Percentiles rank a stretch among this genome's conserved stretches.
Evolutionary conservation across 2,329 filamentous ascomycete species (phyloP).

Genomic region (Xylariaceae sp.): DNA sequence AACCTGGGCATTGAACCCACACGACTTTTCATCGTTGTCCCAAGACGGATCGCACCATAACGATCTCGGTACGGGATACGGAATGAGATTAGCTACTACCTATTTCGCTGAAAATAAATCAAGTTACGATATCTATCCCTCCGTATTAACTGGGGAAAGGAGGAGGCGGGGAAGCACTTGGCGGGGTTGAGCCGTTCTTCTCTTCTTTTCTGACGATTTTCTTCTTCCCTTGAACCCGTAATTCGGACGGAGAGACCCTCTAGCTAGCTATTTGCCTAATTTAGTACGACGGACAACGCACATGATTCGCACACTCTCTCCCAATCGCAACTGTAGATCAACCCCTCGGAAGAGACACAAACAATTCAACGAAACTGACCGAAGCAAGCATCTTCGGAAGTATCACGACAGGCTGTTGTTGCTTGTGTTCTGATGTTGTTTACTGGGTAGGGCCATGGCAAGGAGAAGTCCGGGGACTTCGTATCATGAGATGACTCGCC

Average conservation of each 20-base stretch:
- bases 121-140: too few species aligned
- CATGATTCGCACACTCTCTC: conserved; percentile 8
- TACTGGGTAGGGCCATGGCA: not conserved
- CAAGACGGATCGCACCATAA: conserved; percentile 24
- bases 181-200: not conserved
- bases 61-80: conserved; percentile 14
- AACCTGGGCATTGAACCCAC: conserved; percentile 12
- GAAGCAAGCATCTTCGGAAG: too few species aligned
- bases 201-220: not conserved
- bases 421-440: not conserved
- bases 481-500: conserved; percentile 5
- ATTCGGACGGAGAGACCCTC: not conserved
- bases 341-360: conserved; percentile 7
- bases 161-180: not conserved
- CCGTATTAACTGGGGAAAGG: too few species aligned
- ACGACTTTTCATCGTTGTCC: not conserved
- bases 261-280: conserved; percentile 7
- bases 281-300: conserved; percentile 9
- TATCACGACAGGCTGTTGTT: too few species aligned
- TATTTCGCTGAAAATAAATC: too few species aligned
- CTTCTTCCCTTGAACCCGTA: not conserved
- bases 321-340: conserved; percentile 8
- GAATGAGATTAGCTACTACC: too few species aligned
- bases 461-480: too few species aligned
- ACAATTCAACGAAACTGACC: too few species aligned